Conservation (phyloP, 768 basidiomycete genomes). For the Trametes villosa region DNA sequence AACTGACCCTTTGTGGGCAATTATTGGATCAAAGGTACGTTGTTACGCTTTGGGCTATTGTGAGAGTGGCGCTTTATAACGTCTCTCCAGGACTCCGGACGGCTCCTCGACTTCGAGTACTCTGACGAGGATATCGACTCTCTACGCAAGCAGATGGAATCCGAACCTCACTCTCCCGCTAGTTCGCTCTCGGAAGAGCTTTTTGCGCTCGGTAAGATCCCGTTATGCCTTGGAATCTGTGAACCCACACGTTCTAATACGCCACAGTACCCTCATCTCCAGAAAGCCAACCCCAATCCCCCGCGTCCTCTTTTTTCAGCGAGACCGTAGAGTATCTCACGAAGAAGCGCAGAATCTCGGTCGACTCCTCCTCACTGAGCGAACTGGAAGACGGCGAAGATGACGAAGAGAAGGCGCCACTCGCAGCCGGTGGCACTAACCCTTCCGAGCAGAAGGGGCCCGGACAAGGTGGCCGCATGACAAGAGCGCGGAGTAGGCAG, state of each 20-base stretch:
- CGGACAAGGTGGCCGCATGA: constrained; percentile 12
- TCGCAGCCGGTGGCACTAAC: constrained; percentile 20
- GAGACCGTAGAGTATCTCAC: constrained; percentile 32
- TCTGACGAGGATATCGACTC: constrained; percentile 70
- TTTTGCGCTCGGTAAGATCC: constrained; percentile 55
- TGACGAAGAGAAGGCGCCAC: constrained; percentile 30
- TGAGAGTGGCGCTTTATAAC: too few relatives aligned
- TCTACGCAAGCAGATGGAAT: constrained; percentile 70
- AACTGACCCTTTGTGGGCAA: too few relatives aligned
- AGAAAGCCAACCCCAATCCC: constrained; percentile 35
- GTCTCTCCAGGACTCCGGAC: constrained; percentile 65
- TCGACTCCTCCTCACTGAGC: constrained; percentile 34
- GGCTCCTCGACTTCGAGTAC: constrained; percentile 79
- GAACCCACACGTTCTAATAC: background rate
- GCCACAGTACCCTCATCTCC: constrained; percentile 31
- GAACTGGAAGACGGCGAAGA: constrained; percentile 27
- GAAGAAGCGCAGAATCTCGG: constrained; percentile 34
- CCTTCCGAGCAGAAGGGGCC: constrained; percentile 5
- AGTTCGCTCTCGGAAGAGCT: constrained; percentile 50
- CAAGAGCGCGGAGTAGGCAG: constrained; percentile 49
- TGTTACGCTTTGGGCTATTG: too few relatives aligned
- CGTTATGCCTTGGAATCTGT: background rate
- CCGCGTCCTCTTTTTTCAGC: constrained; percentile 36
- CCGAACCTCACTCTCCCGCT: constrained; percentile 51
- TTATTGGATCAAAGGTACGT: too few relatives aligned